Conservation (phyloP, 306 rosid genomes). For the Vigna unguiculata region DNA sequence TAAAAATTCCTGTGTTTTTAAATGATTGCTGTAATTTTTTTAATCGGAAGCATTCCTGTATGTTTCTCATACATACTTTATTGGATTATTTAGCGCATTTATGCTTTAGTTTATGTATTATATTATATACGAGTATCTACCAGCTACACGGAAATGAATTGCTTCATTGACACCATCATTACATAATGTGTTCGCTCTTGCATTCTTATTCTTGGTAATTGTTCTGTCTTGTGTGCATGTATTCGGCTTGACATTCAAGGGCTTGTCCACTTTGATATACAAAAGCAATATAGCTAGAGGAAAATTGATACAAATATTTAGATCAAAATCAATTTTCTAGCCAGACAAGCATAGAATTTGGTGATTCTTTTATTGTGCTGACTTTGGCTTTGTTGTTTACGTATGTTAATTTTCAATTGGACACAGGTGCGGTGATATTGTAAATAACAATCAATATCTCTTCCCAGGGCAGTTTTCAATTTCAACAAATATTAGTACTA, state of each 20-base stretch:
- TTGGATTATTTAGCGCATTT: conserved; percentile 12
- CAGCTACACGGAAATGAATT: background rate
- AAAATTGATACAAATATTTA: conserved; percentile 3
- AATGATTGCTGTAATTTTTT: background rate
- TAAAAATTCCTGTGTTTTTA: background rate
- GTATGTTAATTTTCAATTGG: conserved; percentile 20
- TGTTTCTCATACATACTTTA: conserved; percentile 6
- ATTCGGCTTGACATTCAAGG: background rate
- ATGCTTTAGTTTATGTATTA: conserved; percentile 28
- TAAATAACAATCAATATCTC: background rate
- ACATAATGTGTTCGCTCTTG: background rate
- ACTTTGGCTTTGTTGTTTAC: background rate
- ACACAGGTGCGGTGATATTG: conserved; percentile 44
- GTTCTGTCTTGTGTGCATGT: conserved; percentile 13
- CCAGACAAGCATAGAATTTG: background rate
- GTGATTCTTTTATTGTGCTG: background rate
- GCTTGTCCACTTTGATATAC: background rate
- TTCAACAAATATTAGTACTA: conserved; percentile 11
- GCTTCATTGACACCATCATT: conserved; percentile 1
- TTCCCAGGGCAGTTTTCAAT: background rate
- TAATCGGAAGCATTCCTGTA: background rate
- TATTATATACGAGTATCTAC: background rate
- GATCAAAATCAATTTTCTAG: conserved; percentile 21
- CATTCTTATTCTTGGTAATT: conserved; percentile 26
- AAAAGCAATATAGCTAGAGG: background rate